phyloP scores from a whole-genome alignment of 2,329 filamentous ascomycete species.

The Ascochyta pisi region DNA sequence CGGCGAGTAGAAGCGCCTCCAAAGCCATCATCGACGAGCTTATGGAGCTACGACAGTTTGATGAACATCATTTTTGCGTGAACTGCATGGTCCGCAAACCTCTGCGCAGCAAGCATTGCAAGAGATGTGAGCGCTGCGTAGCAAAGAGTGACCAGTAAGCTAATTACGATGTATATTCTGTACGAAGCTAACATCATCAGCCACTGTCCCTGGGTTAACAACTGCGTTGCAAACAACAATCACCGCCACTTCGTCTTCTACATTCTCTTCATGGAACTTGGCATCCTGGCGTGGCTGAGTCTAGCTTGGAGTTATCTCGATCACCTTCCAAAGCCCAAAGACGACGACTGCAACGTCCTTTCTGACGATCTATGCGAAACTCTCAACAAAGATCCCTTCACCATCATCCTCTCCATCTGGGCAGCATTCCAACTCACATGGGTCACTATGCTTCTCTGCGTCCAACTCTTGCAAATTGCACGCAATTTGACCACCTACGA shows the following conservation, averaged over 20 bases:
- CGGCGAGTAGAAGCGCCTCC: constrained; percentile 87
- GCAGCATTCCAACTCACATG: constrained; percentile 83
- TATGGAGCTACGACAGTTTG: constrained; percentile 84
- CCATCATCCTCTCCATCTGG: constrained; percentile 81
- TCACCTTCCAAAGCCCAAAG: constrained; percentile 60
- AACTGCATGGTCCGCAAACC: constrained; percentile 94
- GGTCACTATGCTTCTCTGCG: constrained; percentile 96
- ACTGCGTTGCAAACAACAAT: constrained; percentile 95
- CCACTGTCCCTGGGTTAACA: constrained; percentile 98
- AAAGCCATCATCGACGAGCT: constrained; percentile 88
- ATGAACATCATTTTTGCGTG: constrained; percentile 93
- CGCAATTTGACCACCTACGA: constrained; percentile 96
- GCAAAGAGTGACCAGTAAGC: constrained; percentile 96
- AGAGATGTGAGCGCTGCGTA: constrained; percentile 87
- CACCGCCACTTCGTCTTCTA: constrained; percentile 96
- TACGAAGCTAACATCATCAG: constrained; percentile 55
- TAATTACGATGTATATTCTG: not conserved
- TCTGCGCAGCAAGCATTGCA: constrained; percentile 94
- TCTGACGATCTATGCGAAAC: constrained; percentile 76
- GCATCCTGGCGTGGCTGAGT: constrained; percentile 75
- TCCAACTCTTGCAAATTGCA: constrained; percentile 91
- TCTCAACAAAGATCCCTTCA: constrained; percentile 83
- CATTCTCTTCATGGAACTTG: constrained; percentile 76
- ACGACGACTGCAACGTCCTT: constrained; percentile 73
- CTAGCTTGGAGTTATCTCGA: constrained; percentile 75